These are phyloP conservation scores for Sordariomycetes sp. DNA, from an alignment of 2,329 filamentous ascomycete genomes.

Conservation along the genomic window DNA sequence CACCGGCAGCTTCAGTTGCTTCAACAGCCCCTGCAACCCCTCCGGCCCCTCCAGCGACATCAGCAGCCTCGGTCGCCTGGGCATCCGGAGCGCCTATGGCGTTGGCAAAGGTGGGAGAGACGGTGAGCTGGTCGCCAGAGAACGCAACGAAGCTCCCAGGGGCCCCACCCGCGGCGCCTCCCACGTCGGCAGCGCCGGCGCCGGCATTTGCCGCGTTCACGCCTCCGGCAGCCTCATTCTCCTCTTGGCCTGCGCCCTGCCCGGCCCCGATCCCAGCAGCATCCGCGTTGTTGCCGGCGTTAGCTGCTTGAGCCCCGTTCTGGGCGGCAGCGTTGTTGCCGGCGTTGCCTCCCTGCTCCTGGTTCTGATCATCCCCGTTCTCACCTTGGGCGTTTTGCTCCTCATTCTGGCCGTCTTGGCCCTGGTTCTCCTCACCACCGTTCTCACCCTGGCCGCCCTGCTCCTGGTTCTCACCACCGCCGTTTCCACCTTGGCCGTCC, in stretches of 20 bases:
- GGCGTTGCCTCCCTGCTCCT: neutral
- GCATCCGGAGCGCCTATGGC: neutral
- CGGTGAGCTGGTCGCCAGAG: neutral
- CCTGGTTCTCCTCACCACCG: neutral
- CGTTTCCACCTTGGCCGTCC: neutral
- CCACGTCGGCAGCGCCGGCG: neutral
- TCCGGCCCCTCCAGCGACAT: neutral
- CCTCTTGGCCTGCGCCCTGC: neutral
- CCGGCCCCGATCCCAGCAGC: neutral
- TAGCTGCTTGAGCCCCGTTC: too few species aligned
- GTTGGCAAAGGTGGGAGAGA: neutral
- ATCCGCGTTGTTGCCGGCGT: too few species aligned
- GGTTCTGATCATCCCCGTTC: neutral
- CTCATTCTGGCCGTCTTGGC: neutral
- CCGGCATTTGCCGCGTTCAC: neutral
- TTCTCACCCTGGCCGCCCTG: neutral
- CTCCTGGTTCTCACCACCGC: too few species aligned
- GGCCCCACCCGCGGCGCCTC: neutral
- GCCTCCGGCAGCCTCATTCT: neutral
- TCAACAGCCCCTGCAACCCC: neutral
- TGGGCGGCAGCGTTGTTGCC: neutral
- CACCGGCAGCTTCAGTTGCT: neutral
- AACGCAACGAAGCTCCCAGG: slow-evolving; percentile 1
- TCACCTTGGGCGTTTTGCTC: neutral
- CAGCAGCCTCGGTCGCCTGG: neutral